Evolutionary conservation across 2,329 filamentous ascomycete genomes (phyloP).

Genomic region (Thermothelomyces thermophilus): DNA sequence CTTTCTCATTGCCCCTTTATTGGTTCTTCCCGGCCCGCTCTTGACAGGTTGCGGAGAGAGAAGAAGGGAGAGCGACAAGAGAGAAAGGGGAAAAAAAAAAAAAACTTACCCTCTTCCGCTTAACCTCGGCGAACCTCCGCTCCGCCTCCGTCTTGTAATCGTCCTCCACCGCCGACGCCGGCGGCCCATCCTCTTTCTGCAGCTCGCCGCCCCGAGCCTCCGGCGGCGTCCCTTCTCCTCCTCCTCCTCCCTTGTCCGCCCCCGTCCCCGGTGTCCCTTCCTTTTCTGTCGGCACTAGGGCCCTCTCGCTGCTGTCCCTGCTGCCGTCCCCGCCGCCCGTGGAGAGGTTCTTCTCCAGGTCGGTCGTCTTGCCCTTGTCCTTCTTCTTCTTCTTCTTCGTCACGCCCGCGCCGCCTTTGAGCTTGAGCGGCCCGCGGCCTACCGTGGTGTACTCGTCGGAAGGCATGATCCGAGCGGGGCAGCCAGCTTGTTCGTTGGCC

Average conservation of each 20-base stretch:
- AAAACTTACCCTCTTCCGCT: slow-evolving; percentile 66
- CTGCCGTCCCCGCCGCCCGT: slow-evolving; percentile 28
- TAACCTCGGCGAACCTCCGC: slow-evolving; percentile 69
- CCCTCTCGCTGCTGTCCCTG: slow-evolving; percentile 36
- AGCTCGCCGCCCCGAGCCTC: slow-evolving; percentile 8
- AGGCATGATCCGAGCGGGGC: slow-evolving; percentile 45
- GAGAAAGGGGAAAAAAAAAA: background rate
- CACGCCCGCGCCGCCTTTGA: slow-evolving; percentile 62
- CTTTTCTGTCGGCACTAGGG: slow-evolving; percentile 28
- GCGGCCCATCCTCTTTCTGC: slow-evolving; percentile 34
- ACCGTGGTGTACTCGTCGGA: slow-evolving; percentile 65
- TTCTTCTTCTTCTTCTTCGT: slow-evolving; percentile 57
- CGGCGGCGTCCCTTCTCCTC: slow-evolving; percentile 19
- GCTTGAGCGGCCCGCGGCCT: slow-evolving; percentile 67
- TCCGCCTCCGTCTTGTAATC: slow-evolving; percentile 67
- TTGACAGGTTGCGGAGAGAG: too few relatives aligned
- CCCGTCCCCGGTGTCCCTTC: slow-evolving; percentile 22
- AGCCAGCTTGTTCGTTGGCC: too few relatives aligned
- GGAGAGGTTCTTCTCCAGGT: slow-evolving; percentile 43
- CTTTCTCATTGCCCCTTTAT: too few relatives aligned
- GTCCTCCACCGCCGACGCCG: slow-evolving; percentile 19
- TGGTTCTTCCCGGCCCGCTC: too few relatives aligned
- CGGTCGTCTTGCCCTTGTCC: slow-evolving; percentile 37
- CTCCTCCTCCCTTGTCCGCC: slow-evolving; percentile 17
- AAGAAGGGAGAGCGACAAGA: background rate